Evolutionary conservation across 768 basidiomycete species (phyloP).

Genomic region (Collybia sp.): DNA sequence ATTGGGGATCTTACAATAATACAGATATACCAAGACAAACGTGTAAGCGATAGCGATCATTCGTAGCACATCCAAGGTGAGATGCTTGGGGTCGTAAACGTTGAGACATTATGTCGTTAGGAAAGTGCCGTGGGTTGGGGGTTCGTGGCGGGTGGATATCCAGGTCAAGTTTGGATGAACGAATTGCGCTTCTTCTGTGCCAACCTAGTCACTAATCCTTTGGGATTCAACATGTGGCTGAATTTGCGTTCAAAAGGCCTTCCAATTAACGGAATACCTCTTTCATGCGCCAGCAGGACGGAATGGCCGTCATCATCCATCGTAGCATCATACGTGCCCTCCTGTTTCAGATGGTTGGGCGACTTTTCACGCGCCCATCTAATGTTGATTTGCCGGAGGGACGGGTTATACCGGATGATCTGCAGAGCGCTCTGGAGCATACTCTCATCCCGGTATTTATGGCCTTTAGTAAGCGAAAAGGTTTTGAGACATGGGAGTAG

Average conservation of each 20-base stretch:
- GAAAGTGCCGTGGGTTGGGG: too few relatives aligned
- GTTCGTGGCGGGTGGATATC: too few relatives aligned
- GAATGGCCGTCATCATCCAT: slow-evolving; percentile 16
- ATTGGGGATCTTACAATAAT: too few relatives aligned
- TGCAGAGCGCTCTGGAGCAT: slow-evolving; percentile 11
- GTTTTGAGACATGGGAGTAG: slow-evolving; percentile 20
- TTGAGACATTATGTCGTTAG: too few relatives aligned
- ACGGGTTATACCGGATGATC: slow-evolving; percentile 23
- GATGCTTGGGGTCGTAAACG: too few relatives aligned
- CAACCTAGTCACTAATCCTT: background rate
- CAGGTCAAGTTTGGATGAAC: too few relatives aligned
- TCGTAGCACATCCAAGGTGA: too few relatives aligned
- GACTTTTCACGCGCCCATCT: slow-evolving; percentile 45
- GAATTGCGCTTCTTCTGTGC: slow-evolving; percentile 1
- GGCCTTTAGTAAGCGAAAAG: slow-evolving; percentile 14
- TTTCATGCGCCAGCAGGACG: slow-evolving; percentile 27
- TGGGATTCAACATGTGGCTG: slow-evolving; percentile 10
- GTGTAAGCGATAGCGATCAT: too few relatives aligned
- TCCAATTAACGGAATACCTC: slow-evolving; percentile 38
- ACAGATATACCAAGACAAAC: too few relatives aligned
- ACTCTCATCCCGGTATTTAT: slow-evolving; percentile 9
- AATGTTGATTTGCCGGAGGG: slow-evolving; percentile 36
- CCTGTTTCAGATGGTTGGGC: slow-evolving; percentile 45
- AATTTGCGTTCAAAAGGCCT: slow-evolving; percentile 31
- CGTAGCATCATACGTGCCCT: slow-evolving; percentile 36